A percentile compares a stretch with the other conserved stretches of the same genome.
phyloP scores from a whole-genome alignment of 495 filamentous ascomycete species.

The Cenococcum geophilum region DNA sequence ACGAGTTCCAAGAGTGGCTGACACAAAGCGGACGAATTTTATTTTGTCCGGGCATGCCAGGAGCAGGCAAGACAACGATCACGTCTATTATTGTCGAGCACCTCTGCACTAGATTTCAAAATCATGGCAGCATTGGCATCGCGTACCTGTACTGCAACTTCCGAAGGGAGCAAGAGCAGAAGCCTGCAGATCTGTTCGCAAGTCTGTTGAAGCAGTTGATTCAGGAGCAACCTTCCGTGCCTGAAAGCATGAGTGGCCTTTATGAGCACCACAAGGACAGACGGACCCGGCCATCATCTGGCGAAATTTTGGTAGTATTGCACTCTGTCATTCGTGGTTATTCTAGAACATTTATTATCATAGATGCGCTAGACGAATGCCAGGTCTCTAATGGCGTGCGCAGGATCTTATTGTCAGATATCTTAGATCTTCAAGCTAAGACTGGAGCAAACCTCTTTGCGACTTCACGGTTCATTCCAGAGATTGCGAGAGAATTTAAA shows the following conservation, averaged over 20 bases:
- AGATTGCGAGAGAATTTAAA: constrained; percentile 34
- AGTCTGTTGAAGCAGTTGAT: neutral
- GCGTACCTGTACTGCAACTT: neutral
- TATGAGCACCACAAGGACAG: neutral
- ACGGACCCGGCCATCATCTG: neutral
- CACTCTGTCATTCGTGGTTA: neutral
- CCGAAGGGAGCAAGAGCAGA: neutral
- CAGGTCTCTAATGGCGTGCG: neutral
- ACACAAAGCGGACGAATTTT: neutral
- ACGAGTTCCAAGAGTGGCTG: neutral
- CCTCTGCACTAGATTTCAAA: neutral
- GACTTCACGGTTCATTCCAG: constrained; percentile 40
- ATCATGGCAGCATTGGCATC: neutral
- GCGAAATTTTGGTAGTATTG: neutral
- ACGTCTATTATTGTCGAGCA: neutral
- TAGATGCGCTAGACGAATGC: neutral
- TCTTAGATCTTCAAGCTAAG: constrained; percentile 33
- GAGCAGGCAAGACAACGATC: neutral
- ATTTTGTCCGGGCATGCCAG: neutral
- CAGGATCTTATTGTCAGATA: neutral
- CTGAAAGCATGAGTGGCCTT: neutral
- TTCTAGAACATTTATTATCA: neutral
- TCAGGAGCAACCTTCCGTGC: neutral
- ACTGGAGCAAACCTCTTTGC: constrained; percentile 35
- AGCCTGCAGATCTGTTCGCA: neutral